Base-by-base conservation (phyloP, 2,329 filamentous ascomycete species). In the Fusarium chuoi region DNA sequence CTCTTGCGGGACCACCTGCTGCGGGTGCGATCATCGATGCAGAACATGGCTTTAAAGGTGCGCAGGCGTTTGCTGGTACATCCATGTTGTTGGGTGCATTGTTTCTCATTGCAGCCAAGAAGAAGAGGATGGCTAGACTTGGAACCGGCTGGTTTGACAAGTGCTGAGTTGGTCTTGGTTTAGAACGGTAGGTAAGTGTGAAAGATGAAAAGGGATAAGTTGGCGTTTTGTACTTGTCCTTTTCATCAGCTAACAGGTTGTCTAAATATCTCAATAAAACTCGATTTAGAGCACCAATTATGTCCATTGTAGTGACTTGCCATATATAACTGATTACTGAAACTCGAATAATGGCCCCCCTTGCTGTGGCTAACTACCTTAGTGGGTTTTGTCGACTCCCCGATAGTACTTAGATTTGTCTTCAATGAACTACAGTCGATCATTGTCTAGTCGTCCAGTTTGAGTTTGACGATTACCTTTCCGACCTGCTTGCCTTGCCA, bases 1-100 rank as follows among this genome's bases (percentile, higher is more conserved):
- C 84, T n/a, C 79, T 90, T 39, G 86, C 84, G 2, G 88, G 87
- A 0, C 85, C 87, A 22, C 87, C 87, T 0, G 85, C 89, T 30
- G 85, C 85, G 0, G 88, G 87, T 0, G 85, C 85, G 3, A 82
- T 89, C 24, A 84, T 89, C 44, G 79, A 82, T 5, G 77, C 77
- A 0, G 71, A 78, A 36, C 85, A 84, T 0, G 86, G 85, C 0
- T 89, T 87, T 49, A 73, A 78, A 12, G 87, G 85, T 2, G 87
- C 87, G 11, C 87, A 89, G 79, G 78, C 76, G 3, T 89, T 88
- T 72, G 84, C 86, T 1, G 87, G 85, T 0, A 74, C 73, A 3
- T 79, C 77, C 9, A 58, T 88, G 73, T 51, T 87, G 14, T 59
- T 86, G 4, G 86, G 86, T 0, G 80, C 78, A 39, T 76, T 69